Percentiles rank a stretch among this genome's conserved stretches.
Conservation (phyloP, 305 asterid genomes). For the Plantago coronopus region DNA sequence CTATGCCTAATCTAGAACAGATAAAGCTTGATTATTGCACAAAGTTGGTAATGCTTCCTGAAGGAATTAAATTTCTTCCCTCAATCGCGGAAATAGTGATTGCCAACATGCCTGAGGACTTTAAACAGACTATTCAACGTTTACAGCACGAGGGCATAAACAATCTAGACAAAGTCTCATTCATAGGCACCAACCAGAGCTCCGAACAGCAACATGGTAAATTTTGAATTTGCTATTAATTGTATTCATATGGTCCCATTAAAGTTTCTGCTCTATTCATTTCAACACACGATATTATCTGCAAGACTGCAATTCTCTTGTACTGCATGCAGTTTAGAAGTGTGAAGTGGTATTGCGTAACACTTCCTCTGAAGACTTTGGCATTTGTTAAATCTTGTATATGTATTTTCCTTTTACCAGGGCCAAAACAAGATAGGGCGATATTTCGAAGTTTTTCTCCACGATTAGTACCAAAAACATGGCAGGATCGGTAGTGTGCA, state of each 20-base stretch:
- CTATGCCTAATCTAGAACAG: conserved; percentile 34
- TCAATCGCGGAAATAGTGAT: conserved; percentile 37
- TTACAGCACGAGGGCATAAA: conserved; percentile 16
- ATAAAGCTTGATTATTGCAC: conserved; percentile 31
- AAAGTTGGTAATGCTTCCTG: conserved; percentile 39
- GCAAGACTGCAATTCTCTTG: too few species aligned
- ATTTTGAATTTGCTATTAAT: background rate
- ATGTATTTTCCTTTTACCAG: background rate
- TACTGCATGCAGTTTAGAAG: too few species aligned
- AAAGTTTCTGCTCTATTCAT: background rate
- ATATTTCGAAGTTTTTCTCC: conserved; percentile 7
- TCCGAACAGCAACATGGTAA: background rate
- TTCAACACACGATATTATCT: background rate
- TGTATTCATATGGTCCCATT: background rate
- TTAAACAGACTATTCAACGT: conserved; percentile 22
- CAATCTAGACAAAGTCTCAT: conserved; percentile 21
- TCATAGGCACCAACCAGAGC: background rate
- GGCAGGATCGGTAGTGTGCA: background rate
- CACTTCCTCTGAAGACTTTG: background rate
- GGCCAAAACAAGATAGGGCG: background rate
- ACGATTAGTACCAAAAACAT: conserved; percentile 8
- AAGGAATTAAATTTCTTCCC: conserved; percentile 35
- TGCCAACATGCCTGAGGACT: conserved; percentile 39
- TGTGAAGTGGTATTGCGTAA: too few species aligned
- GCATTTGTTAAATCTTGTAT: background rate